phyloP scores from a whole-genome alignment of 2,329 filamentous ascomycete species.

The Onygenales sp. region DNA sequence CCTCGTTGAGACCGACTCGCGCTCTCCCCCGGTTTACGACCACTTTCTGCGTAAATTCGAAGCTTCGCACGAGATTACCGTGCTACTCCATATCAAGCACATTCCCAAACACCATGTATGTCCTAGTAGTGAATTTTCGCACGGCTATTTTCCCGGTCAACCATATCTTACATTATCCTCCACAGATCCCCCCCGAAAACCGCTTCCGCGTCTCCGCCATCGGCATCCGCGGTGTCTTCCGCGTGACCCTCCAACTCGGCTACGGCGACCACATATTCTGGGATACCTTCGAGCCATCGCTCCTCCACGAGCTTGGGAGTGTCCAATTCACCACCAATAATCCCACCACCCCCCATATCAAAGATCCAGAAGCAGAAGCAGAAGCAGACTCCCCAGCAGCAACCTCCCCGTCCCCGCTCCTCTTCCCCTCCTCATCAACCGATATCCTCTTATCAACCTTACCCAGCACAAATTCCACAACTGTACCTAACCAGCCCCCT shows the following conservation, averaged over 20 bases:
- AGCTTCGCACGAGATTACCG: slow-evolving; percentile 55
- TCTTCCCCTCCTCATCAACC: background rate
- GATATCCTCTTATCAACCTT: background rate
- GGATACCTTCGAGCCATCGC: slow-evolving; percentile 8
- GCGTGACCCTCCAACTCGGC: slow-evolving; percentile 9
- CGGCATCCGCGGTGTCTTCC: slow-evolving; percentile 7
- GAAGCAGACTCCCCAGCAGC: background rate
- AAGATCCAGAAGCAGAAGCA: background rate
- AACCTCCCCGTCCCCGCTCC: background rate
- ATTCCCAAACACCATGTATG: slow-evolving; percentile 9
- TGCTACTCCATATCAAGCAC: slow-evolving; percentile 60
- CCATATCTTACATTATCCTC: background rate
- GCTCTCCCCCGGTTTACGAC: slow-evolving; percentile 57
- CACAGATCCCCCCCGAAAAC: slow-evolving; percentile 39
- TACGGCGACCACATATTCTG: slow-evolving; percentile 10
- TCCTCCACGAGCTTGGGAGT: slow-evolving; percentile 7
- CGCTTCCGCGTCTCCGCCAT: slow-evolving; percentile 35
- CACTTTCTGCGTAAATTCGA: slow-evolving; percentile 66
- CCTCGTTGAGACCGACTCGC: slow-evolving; percentile 65
- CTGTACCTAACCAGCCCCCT: slow-evolving; percentile 1
- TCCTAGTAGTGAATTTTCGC: slow-evolving; percentile 13
- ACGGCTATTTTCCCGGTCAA: slow-evolving; percentile 29
- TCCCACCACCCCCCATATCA: background rate
- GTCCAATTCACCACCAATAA: background rate
- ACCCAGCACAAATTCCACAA: slow-evolving; percentile 11